Evolutionary conservation across 2,329 filamentous ascomycete genomes (phyloP), one percentile per base, ranked within the genome.

Genomic region (Aureobasidium sp.): DNA sequence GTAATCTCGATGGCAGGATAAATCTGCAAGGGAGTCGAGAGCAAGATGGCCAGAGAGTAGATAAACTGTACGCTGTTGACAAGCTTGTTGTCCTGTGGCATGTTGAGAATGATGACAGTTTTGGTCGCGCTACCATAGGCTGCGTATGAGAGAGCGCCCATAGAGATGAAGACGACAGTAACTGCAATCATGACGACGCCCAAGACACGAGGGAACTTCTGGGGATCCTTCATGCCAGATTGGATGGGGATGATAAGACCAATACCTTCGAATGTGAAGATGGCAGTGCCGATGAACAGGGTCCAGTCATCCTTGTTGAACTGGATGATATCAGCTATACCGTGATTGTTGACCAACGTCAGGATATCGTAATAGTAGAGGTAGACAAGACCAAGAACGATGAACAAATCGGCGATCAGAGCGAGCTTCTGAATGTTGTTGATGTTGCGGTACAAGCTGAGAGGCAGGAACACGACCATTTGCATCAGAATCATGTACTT

Each of bases 261-360:
- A 65, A 99, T 95, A 32, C 94, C 94, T 73, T 99, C 94, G 71
- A 97, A 99, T 0, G 94, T 97, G 78, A 99, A 99, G 73, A 99
- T 97, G 32, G 95, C 94, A 0, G 95, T 99, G 65, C 94, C 95
- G 69, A 99, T 99, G 74, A 99, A 97, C 5, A 99, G 82, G 0
- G 94, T 96, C 94, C 95, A 99, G 73, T 92, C 88, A 64, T 88
- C 85, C 44, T 87, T 76, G 78, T 99, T 99, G 82, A 99, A 97
- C 70, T 88, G 82, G 68, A 89, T 84, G 70, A 97, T 92, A 72
- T 99, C 94, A 5, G 91, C 83, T 27, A 96, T 77, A 13, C 91
- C 91, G 62, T 83, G 78, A 60, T 90, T 81, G 52, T 78, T 80
- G 65, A 85, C 85, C 57, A 99, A 86, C 1, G 93, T 97, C 67